Evolutionary conservation across 1,139 yeast species (phyloP), one percentile per base, ranked within the genome.

Genomic region (Debaryomyces robertsiae): DNA sequence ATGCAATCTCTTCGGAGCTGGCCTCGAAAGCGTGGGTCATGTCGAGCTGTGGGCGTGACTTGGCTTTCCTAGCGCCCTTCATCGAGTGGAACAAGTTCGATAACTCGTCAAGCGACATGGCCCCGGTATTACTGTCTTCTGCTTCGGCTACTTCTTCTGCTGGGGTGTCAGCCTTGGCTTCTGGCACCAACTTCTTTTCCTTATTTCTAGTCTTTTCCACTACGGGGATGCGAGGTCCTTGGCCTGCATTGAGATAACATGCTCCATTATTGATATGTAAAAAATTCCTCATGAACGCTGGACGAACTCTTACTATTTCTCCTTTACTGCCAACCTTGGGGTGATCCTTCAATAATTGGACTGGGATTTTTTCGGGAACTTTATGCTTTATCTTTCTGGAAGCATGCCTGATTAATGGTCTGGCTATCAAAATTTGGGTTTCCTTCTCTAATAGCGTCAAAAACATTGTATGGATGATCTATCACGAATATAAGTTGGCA

Each of bases 251-350:
- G 24, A 85, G 72, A 56, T 85, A 86, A 28, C 79, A 77, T 3
- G 96, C 96, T 36, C 87, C 85, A 52, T 86, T 82, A 46, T 69
- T 56, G 38, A 79, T 77, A 54, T 89, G 89, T 43, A 90, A 73
- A 53, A 69, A 78, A 64, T 86, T 87, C 60, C 93, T 78, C 96
- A 90, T 90, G 45, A 79, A 73, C 13, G 93, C 87, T 25, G 95
- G 88, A 46, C 80, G 75, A n/a, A 89, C 96, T 30, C 76, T 67
- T 18, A 86, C 75, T 33, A 90, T 73, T 65, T 90, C 85, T 22
- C 96, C 96, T 37, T 60, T 60, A 30, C 64, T 68, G n/a, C 88
- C 89, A 43, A 80, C 61, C 9, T 73, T 75, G 28, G 81, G 77
- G 55, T 82, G 75, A 54, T 86, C 87, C 53, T 73, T 75, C 46